A percentile compares a stretch with the other conserved stretches of the same genome.
Conservation (phyloP, 352 stramenopile species). For the Thraustotheca clavata region DNA sequence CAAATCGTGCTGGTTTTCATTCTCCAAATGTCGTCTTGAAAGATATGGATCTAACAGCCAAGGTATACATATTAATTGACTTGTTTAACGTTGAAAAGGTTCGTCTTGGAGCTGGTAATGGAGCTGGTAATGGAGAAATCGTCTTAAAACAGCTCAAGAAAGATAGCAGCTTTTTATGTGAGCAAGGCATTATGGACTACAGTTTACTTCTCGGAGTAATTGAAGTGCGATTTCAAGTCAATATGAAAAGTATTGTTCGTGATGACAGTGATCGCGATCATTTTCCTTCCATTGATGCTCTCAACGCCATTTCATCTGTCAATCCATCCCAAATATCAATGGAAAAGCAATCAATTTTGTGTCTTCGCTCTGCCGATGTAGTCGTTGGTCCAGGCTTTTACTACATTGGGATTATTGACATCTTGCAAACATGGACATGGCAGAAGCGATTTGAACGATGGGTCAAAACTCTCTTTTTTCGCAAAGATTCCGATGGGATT, state of each 20-base stretch:
- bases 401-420: constrained; percentile 84
- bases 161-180: constrained; percentile 63
- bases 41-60: constrained; percentile 74
- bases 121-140: constrained; percentile 31
- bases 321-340: background rate
- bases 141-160: constrained; percentile 53
- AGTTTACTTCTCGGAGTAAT: constrained; percentile 70
- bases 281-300: constrained; percentile 20
- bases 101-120: constrained; percentile 39
- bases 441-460: constrained; percentile 68
- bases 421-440: constrained; percentile 72
- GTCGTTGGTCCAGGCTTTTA: constrained; percentile 78
- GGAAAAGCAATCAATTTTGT: constrained; percentile 52
- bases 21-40: constrained; percentile 70
- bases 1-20: constrained; percentile 49
- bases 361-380: constrained; percentile 57
- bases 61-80: constrained; percentile 21
- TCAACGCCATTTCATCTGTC: constrained; percentile 20
- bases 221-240: constrained; percentile 68
- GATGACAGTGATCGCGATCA: constrained; percentile 51
- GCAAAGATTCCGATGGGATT: constrained; percentile 63
- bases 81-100: constrained; percentile 23
- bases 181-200: constrained; percentile 78
- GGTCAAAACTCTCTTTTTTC: constrained; percentile 52
- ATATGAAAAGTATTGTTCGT: constrained; percentile 53